Percentiles rank a stretch among this genome's conserved stretches.
Conservation (phyloP, 129 eudicot genomes). For the Daucus carota region DH1_v3.0 NC_030384.2:43220001-43220500, state of each 20-base stretch:
- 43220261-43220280: not conserved
- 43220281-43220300: not conserved
- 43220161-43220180: too few species aligned
- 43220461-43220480: constrained; percentile 15
- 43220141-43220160: too few species aligned
- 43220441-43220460: not conserved
- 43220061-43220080: not conserved
- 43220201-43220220: too few species aligned
- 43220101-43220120: too few species aligned
- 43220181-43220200: too few species aligned
- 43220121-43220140: too few species aligned
- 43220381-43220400: constrained; percentile 43
- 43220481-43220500: not conserved
- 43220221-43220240: not conserved
- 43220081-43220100: too few species aligned
- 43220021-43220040: not conserved
- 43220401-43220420: not conserved
- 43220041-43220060: too few species aligned
- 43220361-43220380: constrained; percentile 47
- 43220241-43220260: not conserved
- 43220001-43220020: constrained; percentile 25
- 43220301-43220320: not conserved
- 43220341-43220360: constrained; percentile 35
- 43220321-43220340: constrained; percentile 14
- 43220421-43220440: constrained; percentile 11